Base-by-base conservation (phyloP, 1,284 basidiomycete species). In the Austropuccinia psidii region DNA sequence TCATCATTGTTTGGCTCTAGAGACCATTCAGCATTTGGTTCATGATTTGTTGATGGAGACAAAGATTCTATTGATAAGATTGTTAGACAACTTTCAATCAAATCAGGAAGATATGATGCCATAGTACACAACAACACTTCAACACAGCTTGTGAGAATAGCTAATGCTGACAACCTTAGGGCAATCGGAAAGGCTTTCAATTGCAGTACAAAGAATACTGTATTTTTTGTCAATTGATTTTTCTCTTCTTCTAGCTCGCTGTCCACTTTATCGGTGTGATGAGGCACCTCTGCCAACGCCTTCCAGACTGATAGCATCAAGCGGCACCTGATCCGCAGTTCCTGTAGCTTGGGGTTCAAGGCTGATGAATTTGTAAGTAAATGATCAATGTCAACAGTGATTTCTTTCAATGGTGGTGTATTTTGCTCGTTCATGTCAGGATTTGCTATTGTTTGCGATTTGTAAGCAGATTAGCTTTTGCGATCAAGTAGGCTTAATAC, bases 251-350 rank as follows among this genome's bases (percentile, higher is more conserved):
- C 37, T 35, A 17, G 24, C 15, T 33, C 39, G 9, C 31, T 24
- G 33, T 45, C 24, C 3, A 17, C 19, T 37, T n/a, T 21, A 21
- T 27, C 17, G 11, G 21, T 37, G n/a, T 60, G 37, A 19, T 55
- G 41, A 49, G 58, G 55, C 5, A 70, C 68, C 21, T 60, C 37
- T 21, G 57, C 27, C 17, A 70, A 19, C 19, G 57, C 68, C 19
- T 61, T 60, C 7, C 55, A 21, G 19, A 70, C 68, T n/a, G 68
- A 70, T 21, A 70, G 54, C 31, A 70, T 57, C 1, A 70, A 43
- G 17, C 68, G 41, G 41, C 68, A 45, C 43, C 60, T 70, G 21
- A 70, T 47, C 21, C 41, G 43, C 24, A 70, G 24, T 15, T 70
- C 68, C 24, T 70, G 37, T 15, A 70, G 27, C 29, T 70, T 45